These are phyloP conservation scores for Emericellopsis cladophorae DNA, from an alignment of 2,329 filamentous ascomycete genomes.

Conservation along the genomic window DNA sequence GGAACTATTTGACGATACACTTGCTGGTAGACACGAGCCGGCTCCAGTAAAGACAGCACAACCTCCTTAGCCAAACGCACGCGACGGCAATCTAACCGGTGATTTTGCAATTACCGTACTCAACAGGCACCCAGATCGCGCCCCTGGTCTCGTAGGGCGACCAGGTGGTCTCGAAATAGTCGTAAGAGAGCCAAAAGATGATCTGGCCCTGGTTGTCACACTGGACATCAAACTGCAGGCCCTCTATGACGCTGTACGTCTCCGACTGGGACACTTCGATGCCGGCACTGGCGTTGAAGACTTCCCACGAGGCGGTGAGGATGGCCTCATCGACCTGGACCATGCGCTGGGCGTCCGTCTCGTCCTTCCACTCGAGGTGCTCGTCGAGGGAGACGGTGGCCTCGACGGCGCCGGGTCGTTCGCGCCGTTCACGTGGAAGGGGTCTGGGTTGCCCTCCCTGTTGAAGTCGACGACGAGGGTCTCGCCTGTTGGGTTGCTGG, in stretches of 20 bases:
- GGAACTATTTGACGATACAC: too few species aligned
- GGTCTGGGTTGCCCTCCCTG: background rate
- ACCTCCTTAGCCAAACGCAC: background rate
- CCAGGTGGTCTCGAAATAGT: background rate
- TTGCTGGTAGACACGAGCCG: background rate
- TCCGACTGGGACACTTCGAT: background rate
- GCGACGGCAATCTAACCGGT: background rate
- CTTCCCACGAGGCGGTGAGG: background rate
- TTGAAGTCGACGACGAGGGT: background rate
- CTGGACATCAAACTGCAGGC: background rate
- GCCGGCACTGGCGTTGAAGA: background rate
- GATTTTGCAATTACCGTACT: background rate
- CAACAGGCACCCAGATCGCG: constrained; percentile 1
- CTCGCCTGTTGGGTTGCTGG: background rate
- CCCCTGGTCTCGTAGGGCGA: background rate
- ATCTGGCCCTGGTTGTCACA: constrained; percentile 1
- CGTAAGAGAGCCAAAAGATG: background rate
- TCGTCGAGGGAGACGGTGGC: background rate
- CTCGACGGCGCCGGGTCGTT: background rate
- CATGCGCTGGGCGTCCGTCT: background rate
- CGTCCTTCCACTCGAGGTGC: background rate
- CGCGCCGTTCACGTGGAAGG: background rate
- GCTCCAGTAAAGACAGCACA: background rate
- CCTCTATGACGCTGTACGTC: background rate
- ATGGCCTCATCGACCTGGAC: too few species aligned